Conservation (phyloP, 176 grass and related monocot genomes). For the Otatea glauca region DNA sequence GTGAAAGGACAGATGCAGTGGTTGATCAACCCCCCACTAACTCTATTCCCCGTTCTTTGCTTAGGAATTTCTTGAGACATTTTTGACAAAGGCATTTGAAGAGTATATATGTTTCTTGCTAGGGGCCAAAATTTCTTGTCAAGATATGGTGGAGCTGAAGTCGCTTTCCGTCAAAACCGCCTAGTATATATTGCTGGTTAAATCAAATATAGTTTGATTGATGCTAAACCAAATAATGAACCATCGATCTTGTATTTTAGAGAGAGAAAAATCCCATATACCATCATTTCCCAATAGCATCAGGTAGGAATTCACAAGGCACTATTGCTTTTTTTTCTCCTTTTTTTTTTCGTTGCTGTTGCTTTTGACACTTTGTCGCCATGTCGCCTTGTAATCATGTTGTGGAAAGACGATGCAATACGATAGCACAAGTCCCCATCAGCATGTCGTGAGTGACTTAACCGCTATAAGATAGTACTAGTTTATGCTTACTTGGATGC, state of each 20-base stretch:
- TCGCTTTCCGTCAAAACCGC: not conserved
- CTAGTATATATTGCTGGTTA: not conserved
- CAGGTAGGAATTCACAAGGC: not conserved
- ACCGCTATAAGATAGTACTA: not conserved
- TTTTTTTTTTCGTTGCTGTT: not conserved
- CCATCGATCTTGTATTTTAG: not conserved
- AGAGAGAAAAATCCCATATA: not conserved
- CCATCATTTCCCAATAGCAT: conserved; percentile 19
- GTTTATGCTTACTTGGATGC: conserved; percentile 25
- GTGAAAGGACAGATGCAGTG: not conserved
- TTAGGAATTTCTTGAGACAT: not conserved
- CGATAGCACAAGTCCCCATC: conserved; percentile 35
- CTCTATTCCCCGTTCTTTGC: not conserved
- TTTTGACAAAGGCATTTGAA: not conserved
- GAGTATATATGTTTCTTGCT: not conserved
- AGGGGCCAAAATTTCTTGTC: not conserved
- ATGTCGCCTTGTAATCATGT: conserved; percentile 44
- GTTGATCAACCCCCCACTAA: not conserved
- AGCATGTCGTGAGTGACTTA: conserved; percentile 12
- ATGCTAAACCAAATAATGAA: not conserved
- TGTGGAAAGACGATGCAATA: conserved; percentile 43
- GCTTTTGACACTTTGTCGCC: conserved; percentile 38
- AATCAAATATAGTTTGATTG: not conserved
- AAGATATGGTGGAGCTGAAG: not conserved
- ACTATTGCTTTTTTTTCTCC: not conserved